Percentiles rank a stretch among this genome's conserved stretches.
phyloP scores from a whole-genome alignment of 148 eudicot genomes.

The Linanthus parryae region DNA sequence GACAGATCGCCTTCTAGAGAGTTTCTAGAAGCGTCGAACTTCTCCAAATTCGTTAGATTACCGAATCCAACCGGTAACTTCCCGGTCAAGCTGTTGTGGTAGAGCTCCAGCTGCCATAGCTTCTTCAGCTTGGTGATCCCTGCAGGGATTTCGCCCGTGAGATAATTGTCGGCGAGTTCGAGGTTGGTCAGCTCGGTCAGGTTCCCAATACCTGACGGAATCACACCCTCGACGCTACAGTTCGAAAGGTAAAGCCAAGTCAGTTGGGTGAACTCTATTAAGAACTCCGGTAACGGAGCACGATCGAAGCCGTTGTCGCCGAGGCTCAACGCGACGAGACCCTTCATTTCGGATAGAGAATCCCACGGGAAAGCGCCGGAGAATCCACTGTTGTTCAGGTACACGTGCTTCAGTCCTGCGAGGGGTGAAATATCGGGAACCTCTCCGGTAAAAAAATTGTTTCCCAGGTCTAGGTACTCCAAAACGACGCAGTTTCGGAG shows the following conservation, averaged over 20 bases:
- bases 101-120: slow-evolving; percentile 65
- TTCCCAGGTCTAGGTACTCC: slow-evolving; percentile 65
- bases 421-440: slow-evolving; percentile 54
- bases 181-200: slow-evolving; percentile 40
- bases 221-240: slow-evolving; percentile 60
- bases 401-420: slow-evolving; percentile 24
- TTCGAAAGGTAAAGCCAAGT: slow-evolving; percentile 61
- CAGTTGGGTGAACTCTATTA: slow-evolving; percentile 28
- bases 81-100: slow-evolving; percentile 50
- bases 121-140: slow-evolving; percentile 54
- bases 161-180: slow-evolving; percentile 41
- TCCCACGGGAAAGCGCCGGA: slow-evolving; percentile 65
- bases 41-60: slow-evolving; percentile 40
- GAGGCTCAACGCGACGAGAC: slow-evolving; percentile 37
- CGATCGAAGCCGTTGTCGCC: slow-evolving; percentile 64
- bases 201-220: slow-evolving; percentile 58
- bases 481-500: slow-evolving; percentile 38
- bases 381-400: slow-evolving; percentile 52
- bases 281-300: slow-evolving; percentile 39
- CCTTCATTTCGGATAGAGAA: slow-evolving; percentile 46
- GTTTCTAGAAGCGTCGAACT: slow-evolving; percentile 64
- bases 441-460: slow-evolving; percentile 51
- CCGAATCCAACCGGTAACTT: slow-evolving; percentile 59
- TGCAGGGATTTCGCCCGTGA: slow-evolving; percentile 54
- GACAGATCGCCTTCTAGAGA: slow-evolving; percentile 48